phyloP scores from a whole-genome alignment of 2,329 filamentous ascomycete genomes.

The Ophiosphaerella korrae region DNA sequence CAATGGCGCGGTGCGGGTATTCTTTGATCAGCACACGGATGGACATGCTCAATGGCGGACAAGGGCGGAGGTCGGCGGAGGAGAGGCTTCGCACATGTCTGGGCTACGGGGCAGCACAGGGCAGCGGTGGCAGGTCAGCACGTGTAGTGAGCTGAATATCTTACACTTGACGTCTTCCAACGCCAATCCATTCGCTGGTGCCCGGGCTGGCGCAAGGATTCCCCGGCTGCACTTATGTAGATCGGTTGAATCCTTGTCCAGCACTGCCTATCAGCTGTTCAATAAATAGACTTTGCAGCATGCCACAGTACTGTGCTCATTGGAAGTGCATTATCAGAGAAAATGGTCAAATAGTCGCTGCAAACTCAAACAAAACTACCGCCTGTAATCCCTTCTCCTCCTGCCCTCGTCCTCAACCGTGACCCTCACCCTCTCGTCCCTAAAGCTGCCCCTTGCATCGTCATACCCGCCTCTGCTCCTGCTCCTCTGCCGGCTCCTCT shows the following conservation, averaged over 20 bases:
- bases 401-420: constrained; percentile 30
- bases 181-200: constrained; percentile 20
- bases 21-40: constrained; percentile 86
- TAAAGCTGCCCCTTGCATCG: constrained; percentile 32
- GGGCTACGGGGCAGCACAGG: background rate
- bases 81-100: constrained; percentile 29
- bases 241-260: too few relatives aligned
- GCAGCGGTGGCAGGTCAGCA: constrained; percentile 25
- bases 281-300: too few relatives aligned
- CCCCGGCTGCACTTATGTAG: constrained; percentile 1
- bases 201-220: constrained; percentile 20
- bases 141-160: constrained; percentile 28
- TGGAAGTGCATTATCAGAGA: too few relatives aligned
- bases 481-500: constrained; percentile 36
- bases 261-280: too few relatives aligned
- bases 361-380: constrained; percentile 5
- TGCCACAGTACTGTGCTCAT: too few relatives aligned
- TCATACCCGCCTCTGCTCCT: constrained; percentile 37
- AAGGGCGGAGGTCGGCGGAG: constrained; percentile 9
- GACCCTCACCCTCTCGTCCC: constrained; percentile 41
- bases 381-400: constrained; percentile 31
- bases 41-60: constrained; percentile 38
- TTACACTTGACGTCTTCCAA: constrained; percentile 7
- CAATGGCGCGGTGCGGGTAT: constrained; percentile 84
- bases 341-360: too few relatives aligned